Evolutionary conservation across 2,329 filamentous ascomycete species (phyloP).

Genomic region (Neofusicoccum ribis): DNA sequence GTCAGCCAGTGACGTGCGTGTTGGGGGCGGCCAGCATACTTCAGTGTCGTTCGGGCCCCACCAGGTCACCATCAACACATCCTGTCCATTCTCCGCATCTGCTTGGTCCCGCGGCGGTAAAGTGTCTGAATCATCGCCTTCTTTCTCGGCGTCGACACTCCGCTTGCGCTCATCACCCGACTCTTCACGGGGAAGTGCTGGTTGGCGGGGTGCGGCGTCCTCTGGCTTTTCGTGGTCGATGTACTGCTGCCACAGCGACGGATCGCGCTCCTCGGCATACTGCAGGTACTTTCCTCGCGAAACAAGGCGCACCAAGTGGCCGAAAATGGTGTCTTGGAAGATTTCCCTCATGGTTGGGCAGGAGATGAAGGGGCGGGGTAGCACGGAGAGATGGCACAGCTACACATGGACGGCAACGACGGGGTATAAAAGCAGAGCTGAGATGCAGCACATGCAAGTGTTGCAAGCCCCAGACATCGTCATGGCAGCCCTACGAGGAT

Average conservation of each 20-base stretch:
- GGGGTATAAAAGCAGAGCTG: background rate
- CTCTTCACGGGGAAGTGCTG: background rate
- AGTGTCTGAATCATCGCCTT: slow-evolving; percentile 19
- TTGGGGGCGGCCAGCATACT: slow-evolving; percentile 22
- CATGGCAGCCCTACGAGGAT: background rate
- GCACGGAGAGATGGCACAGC: no score
- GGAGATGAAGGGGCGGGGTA: background rate
- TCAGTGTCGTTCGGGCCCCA: slow-evolving; percentile 49
- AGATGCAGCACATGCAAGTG: no score
- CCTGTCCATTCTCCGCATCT: slow-evolving; percentile 54
- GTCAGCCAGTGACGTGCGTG: background rate
- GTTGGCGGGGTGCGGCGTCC: slow-evolving; percentile 35
- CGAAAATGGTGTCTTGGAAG: slow-evolving; percentile 46
- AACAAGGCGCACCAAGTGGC: slow-evolving; percentile 44
- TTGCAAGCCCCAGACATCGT: no score
- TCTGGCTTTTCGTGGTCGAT: slow-evolving; percentile 52
- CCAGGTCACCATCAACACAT: slow-evolving; percentile 54
- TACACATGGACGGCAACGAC: background rate
- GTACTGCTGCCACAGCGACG: slow-evolving; percentile 50
- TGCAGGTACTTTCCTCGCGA: slow-evolving; percentile 39
- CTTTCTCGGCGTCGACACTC: slow-evolving; percentile 8
- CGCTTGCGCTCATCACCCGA: background rate
- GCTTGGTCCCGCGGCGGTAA: slow-evolving; percentile 34
- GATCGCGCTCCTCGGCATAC: slow-evolving; percentile 51
- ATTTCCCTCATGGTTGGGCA: slow-evolving; percentile 29